Conservation (phyloP, 1,284 basidiomycete genomes). For the Boletus calvinii region DNA sequence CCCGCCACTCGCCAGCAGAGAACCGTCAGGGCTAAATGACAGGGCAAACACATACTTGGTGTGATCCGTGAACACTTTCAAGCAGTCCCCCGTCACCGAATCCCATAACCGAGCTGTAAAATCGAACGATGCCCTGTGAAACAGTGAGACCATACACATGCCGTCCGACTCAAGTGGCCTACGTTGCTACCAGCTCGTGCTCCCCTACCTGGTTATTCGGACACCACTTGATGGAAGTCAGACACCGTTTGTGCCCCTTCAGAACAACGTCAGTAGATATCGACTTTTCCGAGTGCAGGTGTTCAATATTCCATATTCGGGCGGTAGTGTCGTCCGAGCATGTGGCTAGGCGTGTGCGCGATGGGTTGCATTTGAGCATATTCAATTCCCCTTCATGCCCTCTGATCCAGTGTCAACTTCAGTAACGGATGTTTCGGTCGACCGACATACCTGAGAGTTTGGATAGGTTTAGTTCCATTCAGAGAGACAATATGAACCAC, state of each 20-base stretch:
- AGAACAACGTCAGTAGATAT: conserved; percentile 42
- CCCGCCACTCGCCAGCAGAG: conserved; percentile 36
- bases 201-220: conserved; percentile 46
- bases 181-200: conserved; percentile 70
- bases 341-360: conserved; percentile 66
- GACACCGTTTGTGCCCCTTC: conserved; percentile 62
- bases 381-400: conserved; percentile 80
- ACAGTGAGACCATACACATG: conserved; percentile 8
- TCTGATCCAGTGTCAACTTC: conserved; percentile 37
- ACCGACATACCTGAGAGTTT: conserved; percentile 52
- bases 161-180: conserved; percentile 29
- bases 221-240: conserved; percentile 75
- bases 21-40: conserved; percentile 65
- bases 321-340: conserved; percentile 79
- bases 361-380: conserved; percentile 68
- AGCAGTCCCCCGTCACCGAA: conserved; percentile 67
- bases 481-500: conserved; percentile 61
- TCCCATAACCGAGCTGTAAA: conserved; percentile 76
- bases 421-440: neutral
- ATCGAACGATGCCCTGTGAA: conserved; percentile 70
- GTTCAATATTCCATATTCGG: conserved; percentile 68
- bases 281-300: conserved; percentile 28
- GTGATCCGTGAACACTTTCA: conserved; percentile 66
- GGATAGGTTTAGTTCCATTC: conserved; percentile 49
- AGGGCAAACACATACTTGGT: conserved; percentile 65